Evolutionary conservation across 2,329 filamentous ascomycete genomes (phyloP), one percentile per base, ranked within the genome.

Genomic region (Microsporum ferrugineum): DNA sequence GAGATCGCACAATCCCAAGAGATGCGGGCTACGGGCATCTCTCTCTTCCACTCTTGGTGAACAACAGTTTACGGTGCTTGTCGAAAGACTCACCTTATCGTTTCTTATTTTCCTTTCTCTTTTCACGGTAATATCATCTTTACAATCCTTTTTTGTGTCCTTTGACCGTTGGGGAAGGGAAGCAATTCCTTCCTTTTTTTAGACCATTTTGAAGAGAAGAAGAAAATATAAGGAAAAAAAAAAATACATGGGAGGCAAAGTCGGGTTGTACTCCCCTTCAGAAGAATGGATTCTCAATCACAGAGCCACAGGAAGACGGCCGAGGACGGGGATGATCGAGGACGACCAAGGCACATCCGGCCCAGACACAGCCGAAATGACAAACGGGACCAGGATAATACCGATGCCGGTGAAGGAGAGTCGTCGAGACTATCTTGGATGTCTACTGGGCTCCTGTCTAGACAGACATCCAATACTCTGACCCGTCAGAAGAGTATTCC

Each of bases 251-350:
- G 39, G 39, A 43, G 39, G 39, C 10, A n/a, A 43, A 43, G 6
- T 6, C 39, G n/a, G n/a, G 43, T 17, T 17, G 43, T 27, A 12
- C 17, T 47, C n/a, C 43, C 43, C 43, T 39, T 57, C 17, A 23
- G 10, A 59, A 31, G 33, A n/a, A 65, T 64, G 64, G 64, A 63
- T 23, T 38, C 53, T 12, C 58, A 41, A n/a, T 39, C 53, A 51
- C 39, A 39, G 53, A 36, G 31, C 17, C 31, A 45, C 12, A 61
- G n/a, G 33, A 62, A 56, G 33, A 38, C 60, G 14, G 49, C 39
- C n/a, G 60, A 64, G n/a, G 62, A 65, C 5, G 61, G 51, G 57
- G 63, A 63, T 31, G 62, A 62, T 39, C 56, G 62, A 63, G 62
- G 63, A 27, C 29, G 31, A 10, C 31, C 45, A 33, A 34, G 58